Evolutionary conservation across 2,329 filamentous ascomycete genomes (phyloP).

Genomic region (Plenodomus tracheiphilus): DNA sequence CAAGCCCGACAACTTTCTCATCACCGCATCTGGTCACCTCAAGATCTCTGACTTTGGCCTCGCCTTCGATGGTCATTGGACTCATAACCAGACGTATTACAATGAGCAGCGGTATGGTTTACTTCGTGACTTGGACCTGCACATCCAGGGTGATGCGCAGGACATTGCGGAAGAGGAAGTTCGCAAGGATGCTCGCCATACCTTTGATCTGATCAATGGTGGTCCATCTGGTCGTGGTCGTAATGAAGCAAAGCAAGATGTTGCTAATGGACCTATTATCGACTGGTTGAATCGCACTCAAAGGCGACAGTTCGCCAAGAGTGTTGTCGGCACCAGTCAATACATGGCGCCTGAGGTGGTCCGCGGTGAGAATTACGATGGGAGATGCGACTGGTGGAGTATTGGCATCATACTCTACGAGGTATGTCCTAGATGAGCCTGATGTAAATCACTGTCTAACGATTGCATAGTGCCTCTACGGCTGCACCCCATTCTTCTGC

Average conservation of each 20-base stretch:
- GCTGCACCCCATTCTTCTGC: constrained; percentile 84
- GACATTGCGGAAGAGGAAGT: constrained; percentile 61
- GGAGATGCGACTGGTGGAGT: constrained; percentile 96
- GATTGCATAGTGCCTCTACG: constrained; percentile 74
- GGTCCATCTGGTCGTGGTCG: constrained; percentile 15
- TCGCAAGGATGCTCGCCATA: constrained; percentile 57
- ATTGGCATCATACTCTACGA: constrained; percentile 93
- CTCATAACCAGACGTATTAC: constrained; percentile 86
- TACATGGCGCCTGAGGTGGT: constrained; percentile 98
- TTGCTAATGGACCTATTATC: constrained; percentile 35
- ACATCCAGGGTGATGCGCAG: constrained; percentile 71
- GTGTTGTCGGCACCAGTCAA: constrained; percentile 91
- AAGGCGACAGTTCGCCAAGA: constrained; percentile 74
- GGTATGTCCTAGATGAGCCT: constrained; percentile 41
- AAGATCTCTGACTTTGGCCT: constrained; percentile 97
- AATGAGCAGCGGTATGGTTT: constrained; percentile 80
- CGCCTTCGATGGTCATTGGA: constrained; percentile 94
- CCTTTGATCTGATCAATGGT: constrained; percentile 46
- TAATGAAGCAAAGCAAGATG: constrained; percentile 25
- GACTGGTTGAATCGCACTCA: constrained; percentile 51
- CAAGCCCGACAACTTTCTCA: constrained; percentile 96
- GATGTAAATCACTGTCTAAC: neutral
- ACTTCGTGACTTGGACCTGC: constrained; percentile 73
- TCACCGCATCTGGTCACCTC: constrained; percentile 83
- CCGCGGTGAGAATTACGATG: constrained; percentile 80